Evolutionary conservation across 2,329 filamentous ascomycete genomes (phyloP).

Genomic region (Colletotrichum magnum): DNA sequence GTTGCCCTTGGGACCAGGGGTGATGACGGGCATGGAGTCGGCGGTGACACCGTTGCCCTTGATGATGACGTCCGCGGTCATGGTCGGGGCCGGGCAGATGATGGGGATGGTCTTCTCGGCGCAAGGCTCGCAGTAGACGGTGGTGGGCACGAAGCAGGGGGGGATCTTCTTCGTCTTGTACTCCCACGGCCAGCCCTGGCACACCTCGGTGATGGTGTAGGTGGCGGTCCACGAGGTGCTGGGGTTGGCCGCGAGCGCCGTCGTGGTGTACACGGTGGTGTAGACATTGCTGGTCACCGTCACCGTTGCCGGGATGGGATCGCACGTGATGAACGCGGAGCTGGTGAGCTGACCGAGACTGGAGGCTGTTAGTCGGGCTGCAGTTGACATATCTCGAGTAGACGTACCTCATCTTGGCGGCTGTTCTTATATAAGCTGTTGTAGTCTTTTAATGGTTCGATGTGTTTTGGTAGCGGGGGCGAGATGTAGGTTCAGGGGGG

Average conservation of each 20-base stretch:
- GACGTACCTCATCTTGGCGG: slow-evolving; percentile 41
- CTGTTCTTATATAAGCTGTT: slow-evolving; percentile 14
- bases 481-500: background rate
- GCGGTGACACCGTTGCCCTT: slow-evolving; percentile 54
- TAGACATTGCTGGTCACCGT: slow-evolving; percentile 46
- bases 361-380: slow-evolving; percentile 42
- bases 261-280: slow-evolving; percentile 56
- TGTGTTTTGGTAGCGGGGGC: background rate
- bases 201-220: slow-evolving; percentile 57
- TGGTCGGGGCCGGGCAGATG: slow-evolving; percentile 53
- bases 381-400: too few relatives aligned
- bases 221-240: slow-evolving; percentile 56
- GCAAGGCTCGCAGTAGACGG: slow-evolving; percentile 53
- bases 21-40: slow-evolving; percentile 41
- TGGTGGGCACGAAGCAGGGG: slow-evolving; percentile 55
- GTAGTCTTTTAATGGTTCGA: too few relatives aligned
- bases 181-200: slow-evolving; percentile 48
- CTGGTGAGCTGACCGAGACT: slow-evolving; percentile 47
- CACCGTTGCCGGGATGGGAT: slow-evolving; percentile 41
- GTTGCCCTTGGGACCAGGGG: slow-evolving; percentile 27
- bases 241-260: slow-evolving; percentile 53
- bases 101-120: slow-evolving; percentile 50
- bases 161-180: slow-evolving; percentile 50
- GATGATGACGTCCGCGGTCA: slow-evolving; percentile 48
- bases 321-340: slow-evolving; percentile 50